Percentiles rank a stretch among this genome's conserved stretches.
These are phyloP conservation scores for Plasmodium malariae DNA, from an alignment of 169 alveolate genomes.

Conservation along the genomic window DNA sequence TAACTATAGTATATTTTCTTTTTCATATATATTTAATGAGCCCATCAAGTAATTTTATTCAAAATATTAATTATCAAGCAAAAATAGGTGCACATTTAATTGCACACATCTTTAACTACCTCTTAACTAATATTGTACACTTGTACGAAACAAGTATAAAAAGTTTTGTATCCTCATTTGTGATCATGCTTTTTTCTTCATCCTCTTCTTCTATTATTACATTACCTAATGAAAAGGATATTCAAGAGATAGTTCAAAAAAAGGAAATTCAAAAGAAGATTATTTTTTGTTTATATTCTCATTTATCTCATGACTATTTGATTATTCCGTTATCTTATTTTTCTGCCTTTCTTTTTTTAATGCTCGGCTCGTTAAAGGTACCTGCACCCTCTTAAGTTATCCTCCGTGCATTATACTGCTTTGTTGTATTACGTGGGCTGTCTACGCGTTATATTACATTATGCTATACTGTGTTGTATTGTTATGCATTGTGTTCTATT, in stretches of 20 bases:
- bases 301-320: constrained; percentile 30
- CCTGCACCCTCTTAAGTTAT: not conserved
- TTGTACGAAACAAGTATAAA: constrained; percentile 62
- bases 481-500: not conserved
- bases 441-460: not conserved
- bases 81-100: constrained; percentile 10
- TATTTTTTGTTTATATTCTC: constrained; percentile 61
- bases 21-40: constrained; percentile 58
- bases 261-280: constrained; percentile 56
- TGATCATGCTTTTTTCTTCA: constrained; percentile 13
- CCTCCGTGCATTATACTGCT: too few relatives aligned
- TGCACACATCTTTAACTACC: not conserved
- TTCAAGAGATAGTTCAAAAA: constrained; percentile 6
- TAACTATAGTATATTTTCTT: constrained; percentile 27
- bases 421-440: not conserved
- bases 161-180: constrained; percentile 16
- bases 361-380: constrained; percentile 65
- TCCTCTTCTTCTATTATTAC: constrained; percentile 19
- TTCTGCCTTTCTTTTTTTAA: constrained; percentile 27
- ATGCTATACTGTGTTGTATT: not conserved
- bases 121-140: constrained; percentile 12
- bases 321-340: constrained; percentile 34
- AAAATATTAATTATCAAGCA: constrained; percentile 46
- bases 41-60: constrained; percentile 38
- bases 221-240: constrained; percentile 24